Base-by-base conservation (phyloP, 2,329 filamentous ascomycete genomes). In the Aspergillus pseudonomiae region DNA sequence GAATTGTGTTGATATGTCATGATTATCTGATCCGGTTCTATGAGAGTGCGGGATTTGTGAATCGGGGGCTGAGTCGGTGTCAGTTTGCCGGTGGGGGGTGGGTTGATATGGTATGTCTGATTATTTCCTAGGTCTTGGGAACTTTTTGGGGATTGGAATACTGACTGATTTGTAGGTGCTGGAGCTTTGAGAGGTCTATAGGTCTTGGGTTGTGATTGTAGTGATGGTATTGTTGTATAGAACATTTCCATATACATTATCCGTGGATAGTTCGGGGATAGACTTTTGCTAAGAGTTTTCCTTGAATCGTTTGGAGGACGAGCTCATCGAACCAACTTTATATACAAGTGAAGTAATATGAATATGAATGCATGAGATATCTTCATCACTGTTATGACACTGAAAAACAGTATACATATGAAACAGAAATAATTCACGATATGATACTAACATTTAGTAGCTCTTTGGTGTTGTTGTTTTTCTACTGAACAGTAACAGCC, bases 21-120 rank as follows among this genome's bases (percentile, higher is more conserved):
- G 56, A 48, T 36, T 48, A 58, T 26, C 46, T 58, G 43, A 36
- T 58, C 14, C 26, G 28, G 19, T 58, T 58, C 14, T 58, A 58
- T 46, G 56, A 48, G 11, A 16, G 39, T 24, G 56, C 39, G 1
- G 56, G 41, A 9, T 48, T 58, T 24, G 19, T 21, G 16, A 21
- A 46, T 21, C 12, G 6, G 21, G 56, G 56, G 28, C 41, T 7
- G 7, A 58, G 56, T 48, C 14, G 1, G 3, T 46, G 10, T 48
- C 16, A 2, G 6, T 58, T 48, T 48, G 28, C 41, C 2, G 41
- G 28, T 21, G 56, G 41, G 21, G 41, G 26, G 45, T 65, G 63
- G 41, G 61, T 41, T 45, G 43, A 48, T 56, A 32, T 58, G 36
- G 56, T 46, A 6, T 24, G 45, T 36, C 28, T 10, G 0, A 16